phyloP scores from a whole-genome alignment of 768 basidiomycete genomes.

The Leccinellum albellum region DNA sequence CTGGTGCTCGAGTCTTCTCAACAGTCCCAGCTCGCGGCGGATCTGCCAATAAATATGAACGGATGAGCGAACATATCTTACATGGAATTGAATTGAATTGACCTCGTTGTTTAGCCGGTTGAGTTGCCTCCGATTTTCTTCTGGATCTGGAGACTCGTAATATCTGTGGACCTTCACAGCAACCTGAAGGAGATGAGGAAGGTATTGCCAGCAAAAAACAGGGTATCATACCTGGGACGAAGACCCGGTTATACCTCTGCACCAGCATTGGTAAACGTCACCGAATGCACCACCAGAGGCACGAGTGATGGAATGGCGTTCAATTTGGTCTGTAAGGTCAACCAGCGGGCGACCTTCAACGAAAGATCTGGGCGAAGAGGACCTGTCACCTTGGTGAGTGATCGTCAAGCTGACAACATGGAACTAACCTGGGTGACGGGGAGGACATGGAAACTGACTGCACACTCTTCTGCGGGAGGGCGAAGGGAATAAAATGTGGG shows the following conservation, averaged over 20 bases:
- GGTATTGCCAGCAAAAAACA: neutral
- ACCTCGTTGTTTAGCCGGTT: neutral
- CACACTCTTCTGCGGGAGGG: no score
- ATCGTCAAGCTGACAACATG: no score
- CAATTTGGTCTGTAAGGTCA: no score
- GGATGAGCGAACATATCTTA: neutral
- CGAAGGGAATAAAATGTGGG: neutral
- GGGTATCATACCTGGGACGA: neutral
- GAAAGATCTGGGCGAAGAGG: no score
- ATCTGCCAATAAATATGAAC: neutral
- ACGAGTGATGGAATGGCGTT: no score
- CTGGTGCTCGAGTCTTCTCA: conserved; percentile 3
- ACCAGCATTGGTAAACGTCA: neutral
- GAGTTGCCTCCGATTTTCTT: neutral
- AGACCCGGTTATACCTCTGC: conserved; percentile 2
- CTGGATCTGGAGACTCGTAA: neutral
- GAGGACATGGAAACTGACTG: no score
- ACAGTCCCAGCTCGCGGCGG: neutral
- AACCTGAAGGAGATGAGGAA: neutral
- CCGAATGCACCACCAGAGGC: no score
- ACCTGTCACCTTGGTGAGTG: no score
- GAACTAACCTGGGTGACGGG: no score
- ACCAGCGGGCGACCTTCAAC: no score
- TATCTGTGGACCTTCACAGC: conserved; percentile 1
- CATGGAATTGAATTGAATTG: neutral